Percentiles rank a stretch among this genome's conserved stretches.
phyloP scores from a whole-genome alignment of 257 asterid genomes.

The Salvia hispanica region DNA sequence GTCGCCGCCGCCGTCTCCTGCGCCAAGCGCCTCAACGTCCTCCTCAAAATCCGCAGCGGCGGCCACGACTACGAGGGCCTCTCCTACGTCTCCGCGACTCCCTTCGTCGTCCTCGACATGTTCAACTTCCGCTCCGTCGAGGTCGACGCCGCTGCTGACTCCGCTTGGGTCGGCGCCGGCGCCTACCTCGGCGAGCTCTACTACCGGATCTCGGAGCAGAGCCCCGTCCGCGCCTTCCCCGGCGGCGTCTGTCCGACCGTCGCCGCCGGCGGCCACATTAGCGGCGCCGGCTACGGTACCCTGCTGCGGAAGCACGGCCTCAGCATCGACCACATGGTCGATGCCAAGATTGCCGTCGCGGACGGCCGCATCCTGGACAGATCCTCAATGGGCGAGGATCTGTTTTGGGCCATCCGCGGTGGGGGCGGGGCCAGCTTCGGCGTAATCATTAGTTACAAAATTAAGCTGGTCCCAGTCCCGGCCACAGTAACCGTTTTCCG shows the following conservation, averaged over 20 bases:
- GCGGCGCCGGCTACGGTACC: conserved; percentile 65
- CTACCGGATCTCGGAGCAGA: conserved; percentile 48
- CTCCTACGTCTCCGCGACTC: conserved; percentile 45
- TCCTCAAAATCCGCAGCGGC: conserved; percentile 63
- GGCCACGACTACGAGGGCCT: conserved; percentile 67
- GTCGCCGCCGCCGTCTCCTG: conserved; percentile 51
- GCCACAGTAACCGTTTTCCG: conserved; percentile 52
- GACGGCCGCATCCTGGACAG: conserved; percentile 46
- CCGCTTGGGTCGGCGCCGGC: conserved; percentile 64
- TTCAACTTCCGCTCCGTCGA: conserved; percentile 46
- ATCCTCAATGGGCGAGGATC: conserved; percentile 61
- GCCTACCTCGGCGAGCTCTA: conserved; percentile 63
- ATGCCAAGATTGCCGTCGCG: conserved; percentile 48
- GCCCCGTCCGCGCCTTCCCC: conserved; percentile 46
- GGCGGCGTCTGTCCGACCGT: conserved; percentile 65
- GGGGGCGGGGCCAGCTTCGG: conserved; percentile 70
- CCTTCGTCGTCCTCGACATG: conserved; percentile 55
- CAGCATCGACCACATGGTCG: conserved; percentile 57
- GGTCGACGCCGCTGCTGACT: conserved; percentile 45
- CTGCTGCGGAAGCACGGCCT: conserved; percentile 55
- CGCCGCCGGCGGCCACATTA: conserved; percentile 62
- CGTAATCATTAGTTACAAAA: conserved; percentile 46
- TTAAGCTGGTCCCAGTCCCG: conserved; percentile 53
- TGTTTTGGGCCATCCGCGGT: conserved; percentile 65
- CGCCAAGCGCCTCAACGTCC: conserved; percentile 38